Conservation (phyloP, 441 rosid species). For the Theobroma grandiflorum region DNA sequence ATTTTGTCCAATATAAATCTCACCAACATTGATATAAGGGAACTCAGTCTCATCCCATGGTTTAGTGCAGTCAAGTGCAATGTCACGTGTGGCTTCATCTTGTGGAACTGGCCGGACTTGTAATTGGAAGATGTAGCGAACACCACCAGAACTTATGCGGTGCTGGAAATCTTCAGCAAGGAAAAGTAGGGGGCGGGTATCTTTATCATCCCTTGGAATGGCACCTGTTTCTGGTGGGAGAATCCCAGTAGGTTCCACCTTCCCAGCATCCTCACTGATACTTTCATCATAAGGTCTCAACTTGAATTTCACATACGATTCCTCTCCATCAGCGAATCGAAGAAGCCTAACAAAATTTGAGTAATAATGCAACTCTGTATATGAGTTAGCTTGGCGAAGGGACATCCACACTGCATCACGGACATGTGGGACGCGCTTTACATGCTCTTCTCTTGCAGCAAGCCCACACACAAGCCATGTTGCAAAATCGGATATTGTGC, state of each 20-base stretch:
- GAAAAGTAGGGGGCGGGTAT: conserved; percentile 67
- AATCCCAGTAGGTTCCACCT: conserved; percentile 67
- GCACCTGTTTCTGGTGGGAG: conserved; percentile 92
- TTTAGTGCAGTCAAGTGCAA: conserved; percentile 66
- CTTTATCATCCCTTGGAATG: conserved; percentile 65
- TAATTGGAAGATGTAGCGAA: conserved; percentile 64
- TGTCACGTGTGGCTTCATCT: conserved; percentile 50
- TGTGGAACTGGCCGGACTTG: conserved; percentile 53
- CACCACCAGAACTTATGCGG: conserved; percentile 54
- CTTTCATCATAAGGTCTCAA: conserved; percentile 52
- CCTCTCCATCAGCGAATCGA: conserved; percentile 61
- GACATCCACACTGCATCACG: conserved; percentile 82
- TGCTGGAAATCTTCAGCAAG: conserved; percentile 67
- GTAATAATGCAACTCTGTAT: conserved; percentile 63
- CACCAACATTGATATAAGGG: conserved; percentile 61
- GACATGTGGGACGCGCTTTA: conserved; percentile 63
- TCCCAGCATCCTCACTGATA: conserved; percentile 61
- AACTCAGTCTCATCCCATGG: conserved; percentile 70
- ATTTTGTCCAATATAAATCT: conserved; percentile 51
- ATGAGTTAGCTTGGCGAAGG: conserved; percentile 61
- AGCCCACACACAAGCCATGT: conserved; percentile 81
- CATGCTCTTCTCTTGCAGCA: conserved; percentile 68
- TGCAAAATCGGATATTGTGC: conserved; percentile 70
- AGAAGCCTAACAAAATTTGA: conserved; percentile 69
- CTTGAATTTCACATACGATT: conserved; percentile 75